These are phyloP conservation scores for Alternaria ethzedia DNA, from an alignment of 2,329 filamentous ascomycete species.

Conservation along the genomic window DNA sequence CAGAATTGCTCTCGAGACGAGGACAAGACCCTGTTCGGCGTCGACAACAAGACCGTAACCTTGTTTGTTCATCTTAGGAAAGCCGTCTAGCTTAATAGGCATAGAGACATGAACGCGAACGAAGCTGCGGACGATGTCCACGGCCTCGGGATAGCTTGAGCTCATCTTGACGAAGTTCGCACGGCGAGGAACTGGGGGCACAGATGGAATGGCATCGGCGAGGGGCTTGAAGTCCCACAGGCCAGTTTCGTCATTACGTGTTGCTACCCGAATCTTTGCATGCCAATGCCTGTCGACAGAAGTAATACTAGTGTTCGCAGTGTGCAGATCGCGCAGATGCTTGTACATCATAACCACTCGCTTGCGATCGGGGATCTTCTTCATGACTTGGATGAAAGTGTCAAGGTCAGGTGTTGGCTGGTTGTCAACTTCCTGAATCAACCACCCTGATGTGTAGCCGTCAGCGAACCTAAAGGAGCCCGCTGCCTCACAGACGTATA, in stretches of 20 bases:
- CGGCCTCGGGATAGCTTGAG: conserved; percentile 86
- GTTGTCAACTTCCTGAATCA: conserved; percentile 91
- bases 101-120: conserved; percentile 91
- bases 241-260: conserved; percentile 87
- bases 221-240: conserved; percentile 95
- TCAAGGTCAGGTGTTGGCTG: conserved; percentile 87
- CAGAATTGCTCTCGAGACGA: conserved; percentile 92
- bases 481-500: conserved; percentile 92
- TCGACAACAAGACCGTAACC: conserved; percentile 98
- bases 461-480: conserved; percentile 93
- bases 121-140: conserved; percentile 91
- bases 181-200: conserved; percentile 73
- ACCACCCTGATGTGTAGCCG: conserved; percentile 87
- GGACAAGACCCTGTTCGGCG: conserved; percentile 90
- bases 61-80: conserved; percentile 90
- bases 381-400: conserved; percentile 90
- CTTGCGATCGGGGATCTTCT: conserved; percentile 78
- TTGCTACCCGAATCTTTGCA: conserved; percentile 88
- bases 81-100: conserved; percentile 97
- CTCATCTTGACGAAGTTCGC: conserved; percentile 93
- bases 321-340: conserved; percentile 93
- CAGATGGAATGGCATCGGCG: conserved; percentile 77
- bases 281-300: conserved; percentile 96
- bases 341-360: conserved; percentile 95
- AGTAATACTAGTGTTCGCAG: conserved; percentile 88